A percentile compares a stretch with the other conserved stretches of the same genome.
These are phyloP conservation scores for Apiotrichum sp. DNA, from an alignment of 1,284 basidiomycete species.

Conservation along the genomic window DNA sequence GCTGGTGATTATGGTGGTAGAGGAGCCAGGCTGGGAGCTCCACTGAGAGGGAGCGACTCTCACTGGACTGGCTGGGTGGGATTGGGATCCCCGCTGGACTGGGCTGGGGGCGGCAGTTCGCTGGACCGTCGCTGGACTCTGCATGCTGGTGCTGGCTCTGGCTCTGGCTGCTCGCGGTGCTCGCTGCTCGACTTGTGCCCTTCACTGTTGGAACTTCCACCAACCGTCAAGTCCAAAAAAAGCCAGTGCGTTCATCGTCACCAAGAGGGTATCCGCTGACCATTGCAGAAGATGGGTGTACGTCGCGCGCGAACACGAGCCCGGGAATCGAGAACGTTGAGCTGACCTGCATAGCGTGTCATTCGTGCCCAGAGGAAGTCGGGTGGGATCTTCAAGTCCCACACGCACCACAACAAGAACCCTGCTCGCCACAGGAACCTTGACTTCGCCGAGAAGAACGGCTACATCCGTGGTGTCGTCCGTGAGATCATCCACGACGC, in stretches of 20 bases:
- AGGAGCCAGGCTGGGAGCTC: no score
- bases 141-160: no score
- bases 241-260: constrained; percentile 18
- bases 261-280: constrained; percentile 10
- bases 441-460: constrained; percentile 97
- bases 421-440: constrained; percentile 91
- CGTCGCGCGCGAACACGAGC: constrained; percentile 10
- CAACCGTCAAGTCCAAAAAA: constrained; percentile 27
- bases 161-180: no score
- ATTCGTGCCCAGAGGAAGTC: constrained; percentile 49
- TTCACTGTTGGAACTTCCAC: no score
- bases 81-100: no score
- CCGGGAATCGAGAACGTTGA: background rate
- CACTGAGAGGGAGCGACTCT: no score
- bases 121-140: no score
- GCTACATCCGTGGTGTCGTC: constrained; percentile 95
- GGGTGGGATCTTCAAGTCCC: constrained; percentile 71
- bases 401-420: constrained; percentile 91
- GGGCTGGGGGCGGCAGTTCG: no score
- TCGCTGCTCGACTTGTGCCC: no score
- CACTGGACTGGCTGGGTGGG: no score
- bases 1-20: no score
- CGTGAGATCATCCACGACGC: constrained; percentile 99
- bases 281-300: constrained; percentile 34
- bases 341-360: constrained; percentile 40